Conservation (phyloP, 208 protist genomes). For the Leptomonas seymouri region DNA sequence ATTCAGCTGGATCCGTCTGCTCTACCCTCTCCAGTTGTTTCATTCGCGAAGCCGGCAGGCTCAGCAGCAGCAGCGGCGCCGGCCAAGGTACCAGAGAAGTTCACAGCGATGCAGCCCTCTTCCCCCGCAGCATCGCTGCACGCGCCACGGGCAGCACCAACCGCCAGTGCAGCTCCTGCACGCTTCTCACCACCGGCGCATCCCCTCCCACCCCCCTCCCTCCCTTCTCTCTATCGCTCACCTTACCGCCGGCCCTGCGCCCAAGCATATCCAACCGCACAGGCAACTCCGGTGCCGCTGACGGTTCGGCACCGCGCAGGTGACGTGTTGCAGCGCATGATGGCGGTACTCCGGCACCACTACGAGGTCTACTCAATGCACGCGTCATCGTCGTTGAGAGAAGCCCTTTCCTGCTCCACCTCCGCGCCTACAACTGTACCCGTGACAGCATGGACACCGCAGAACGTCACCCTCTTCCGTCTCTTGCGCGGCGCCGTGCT, state of each 20-base stretch:
- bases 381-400: not conserved
- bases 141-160: too few species aligned
- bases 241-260: not conserved
- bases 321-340: conserved; percentile 35
- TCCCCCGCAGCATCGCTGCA: too few species aligned
- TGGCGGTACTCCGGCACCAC: conserved; percentile 28
- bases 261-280: not conserved
- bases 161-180: not conserved
- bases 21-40: not conserved
- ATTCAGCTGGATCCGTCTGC: conserved; percentile 28
- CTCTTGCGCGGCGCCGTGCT: conserved; percentile 43
- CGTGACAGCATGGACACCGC: conserved; percentile 37
- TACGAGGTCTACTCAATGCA: conserved; percentile 11
- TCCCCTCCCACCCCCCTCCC: not conserved
- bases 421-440: not conserved
- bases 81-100: too few species aligned
- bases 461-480: conserved; percentile 43
- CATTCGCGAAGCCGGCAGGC: not conserved
- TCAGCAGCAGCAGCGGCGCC: not conserved
- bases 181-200: not conserved
- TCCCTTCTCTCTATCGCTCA: not conserved
- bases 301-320: conserved; percentile 27
- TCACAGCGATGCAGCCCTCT: too few species aligned
- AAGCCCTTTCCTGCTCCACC: not conserved
- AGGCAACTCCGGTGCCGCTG: conserved; percentile 2